Evolutionary conservation across 2,329 filamentous ascomycete species (phyloP).

Genomic region (Exophiala sp.): DNA sequence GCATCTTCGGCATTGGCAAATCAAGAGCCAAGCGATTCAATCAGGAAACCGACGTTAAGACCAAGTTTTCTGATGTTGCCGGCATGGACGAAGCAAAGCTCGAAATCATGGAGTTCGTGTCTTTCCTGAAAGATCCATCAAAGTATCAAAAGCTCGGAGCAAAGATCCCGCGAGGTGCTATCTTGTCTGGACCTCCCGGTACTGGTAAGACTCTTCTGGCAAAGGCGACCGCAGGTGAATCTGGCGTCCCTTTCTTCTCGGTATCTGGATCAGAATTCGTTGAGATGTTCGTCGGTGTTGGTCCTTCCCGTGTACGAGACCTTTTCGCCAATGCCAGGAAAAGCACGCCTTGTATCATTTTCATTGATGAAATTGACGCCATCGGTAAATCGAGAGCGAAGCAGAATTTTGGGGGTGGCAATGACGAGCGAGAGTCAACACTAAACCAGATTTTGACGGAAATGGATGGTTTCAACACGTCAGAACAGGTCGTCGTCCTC

Average conservation of each 20-base stretch:
- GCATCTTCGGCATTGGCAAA: conserved; percentile 94
- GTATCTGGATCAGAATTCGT: conserved; percentile 99
- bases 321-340: conserved; percentile 92
- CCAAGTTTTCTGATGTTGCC: conserved; percentile 94
- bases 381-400: conserved; percentile 89
- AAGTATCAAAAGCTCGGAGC: conserved; percentile 91
- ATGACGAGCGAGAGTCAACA: conserved; percentile 94
- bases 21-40: conserved; percentile 97
- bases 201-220: conserved; percentile 97
- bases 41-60: conserved; percentile 91
- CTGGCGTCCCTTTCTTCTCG: conserved; percentile 94
- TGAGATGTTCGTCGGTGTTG: conserved; percentile 99
- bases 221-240: conserved; percentile 96
- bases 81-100: conserved; percentile 97
- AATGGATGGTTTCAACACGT: conserved; percentile 99
- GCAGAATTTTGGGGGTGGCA: conserved; percentile 79
- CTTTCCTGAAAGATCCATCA: conserved; percentile 89
- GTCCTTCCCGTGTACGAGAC: conserved; percentile 90
- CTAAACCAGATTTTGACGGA: conserved; percentile 98
- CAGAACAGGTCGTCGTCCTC: conserved; percentile 92
- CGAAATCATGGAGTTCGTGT: conserved; percentile 99
- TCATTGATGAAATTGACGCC: conserved; percentile 98
- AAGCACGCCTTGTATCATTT: conserved; percentile 97
- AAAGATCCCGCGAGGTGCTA: conserved; percentile 95
- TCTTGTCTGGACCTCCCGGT: conserved; percentile 94